Evolutionary conservation across 2,329 filamentous ascomycete species (phyloP).

Genomic region (Fusarium algeriense): DNA sequence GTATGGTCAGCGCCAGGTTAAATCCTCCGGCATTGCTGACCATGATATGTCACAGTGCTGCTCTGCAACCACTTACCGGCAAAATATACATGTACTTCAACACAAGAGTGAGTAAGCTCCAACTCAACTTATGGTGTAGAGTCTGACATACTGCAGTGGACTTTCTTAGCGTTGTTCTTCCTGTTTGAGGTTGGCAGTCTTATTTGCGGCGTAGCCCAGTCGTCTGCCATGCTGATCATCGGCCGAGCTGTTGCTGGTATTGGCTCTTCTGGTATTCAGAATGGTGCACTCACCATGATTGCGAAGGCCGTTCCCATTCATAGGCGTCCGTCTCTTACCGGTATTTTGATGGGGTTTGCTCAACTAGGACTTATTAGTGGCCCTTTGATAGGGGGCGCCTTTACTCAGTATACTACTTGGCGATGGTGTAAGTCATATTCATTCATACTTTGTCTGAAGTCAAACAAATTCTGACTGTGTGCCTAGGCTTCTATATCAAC

Average conservation of each 20-base stretch:
- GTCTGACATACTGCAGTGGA: slow-evolving; percentile 36
- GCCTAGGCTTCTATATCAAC: slow-evolving; percentile 60
- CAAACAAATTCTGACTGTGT: slow-evolving; percentile 11
- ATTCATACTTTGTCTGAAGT: not conserved
- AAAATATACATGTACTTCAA: slow-evolving; percentile 60
- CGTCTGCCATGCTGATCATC: slow-evolving; percentile 62
- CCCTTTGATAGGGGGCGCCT: slow-evolving; percentile 60
- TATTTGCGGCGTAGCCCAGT: slow-evolving; percentile 60
- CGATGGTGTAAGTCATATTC: slow-evolving; percentile 56
- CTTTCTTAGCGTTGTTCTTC: slow-evolving; percentile 48
- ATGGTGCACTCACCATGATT: slow-evolving; percentile 52
- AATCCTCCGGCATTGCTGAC: slow-evolving; percentile 44
- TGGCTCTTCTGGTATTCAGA: slow-evolving; percentile 60
- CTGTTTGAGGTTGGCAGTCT: slow-evolving; percentile 58
- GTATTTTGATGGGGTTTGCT: slow-evolving; percentile 49
- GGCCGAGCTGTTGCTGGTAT: slow-evolving; percentile 63
- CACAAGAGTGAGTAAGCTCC: slow-evolving; percentile 37
- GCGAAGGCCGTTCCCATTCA: slow-evolving; percentile 47
- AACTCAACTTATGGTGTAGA: slow-evolving; percentile 51
- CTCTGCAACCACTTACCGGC: slow-evolving; percentile 64
- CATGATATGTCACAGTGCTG: slow-evolving; percentile 52
- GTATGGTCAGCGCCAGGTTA: slow-evolving; percentile 41
- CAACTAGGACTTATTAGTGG: slow-evolving; percentile 62
- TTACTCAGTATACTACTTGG: slow-evolving; percentile 57
- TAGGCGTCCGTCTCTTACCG: slow-evolving; percentile 46